Conservation (phyloP, 116 monocot genomes). For the Phalaenopsis hybrid region DNA sequence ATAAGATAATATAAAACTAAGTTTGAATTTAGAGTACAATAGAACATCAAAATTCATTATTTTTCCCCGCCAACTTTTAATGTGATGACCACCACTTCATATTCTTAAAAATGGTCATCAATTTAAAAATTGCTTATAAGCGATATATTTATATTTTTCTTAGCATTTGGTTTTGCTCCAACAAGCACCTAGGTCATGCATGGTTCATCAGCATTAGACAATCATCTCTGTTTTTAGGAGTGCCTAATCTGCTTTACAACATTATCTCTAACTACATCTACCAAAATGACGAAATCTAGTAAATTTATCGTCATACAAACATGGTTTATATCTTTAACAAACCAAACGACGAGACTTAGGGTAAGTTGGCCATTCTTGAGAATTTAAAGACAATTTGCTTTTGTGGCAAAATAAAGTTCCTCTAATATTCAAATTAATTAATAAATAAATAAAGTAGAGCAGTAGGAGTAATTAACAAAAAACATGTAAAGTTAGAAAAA, state of each 20-base stretch:
- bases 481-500: background rate
- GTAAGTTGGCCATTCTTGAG: background rate
- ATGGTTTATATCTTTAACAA: background rate
- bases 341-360: background rate
- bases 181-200: background rate
- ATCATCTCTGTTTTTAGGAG: background rate
- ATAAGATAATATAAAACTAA: too few relatives aligned
- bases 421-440: background rate
- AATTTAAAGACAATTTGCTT: background rate
- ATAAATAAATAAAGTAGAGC: background rate
- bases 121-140: background rate
- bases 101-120: background rate
- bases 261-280: background rate
- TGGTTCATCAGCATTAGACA: background rate
- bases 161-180: background rate
- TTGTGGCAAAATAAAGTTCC: background rate
- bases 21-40: background rate
- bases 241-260: background rate
- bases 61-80: background rate
- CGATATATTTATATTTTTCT: background rate
- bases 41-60: background rate
- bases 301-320: background rate
- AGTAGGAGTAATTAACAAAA: background rate
- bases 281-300: background rate
- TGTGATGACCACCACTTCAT: background rate